A percentile compares a stretch with the other conserved stretches of the same genome.
Evolutionary conservation across 2,329 filamentous ascomycete genomes (phyloP).

Genomic region (Reticulascus tulasneorum): DNA sequence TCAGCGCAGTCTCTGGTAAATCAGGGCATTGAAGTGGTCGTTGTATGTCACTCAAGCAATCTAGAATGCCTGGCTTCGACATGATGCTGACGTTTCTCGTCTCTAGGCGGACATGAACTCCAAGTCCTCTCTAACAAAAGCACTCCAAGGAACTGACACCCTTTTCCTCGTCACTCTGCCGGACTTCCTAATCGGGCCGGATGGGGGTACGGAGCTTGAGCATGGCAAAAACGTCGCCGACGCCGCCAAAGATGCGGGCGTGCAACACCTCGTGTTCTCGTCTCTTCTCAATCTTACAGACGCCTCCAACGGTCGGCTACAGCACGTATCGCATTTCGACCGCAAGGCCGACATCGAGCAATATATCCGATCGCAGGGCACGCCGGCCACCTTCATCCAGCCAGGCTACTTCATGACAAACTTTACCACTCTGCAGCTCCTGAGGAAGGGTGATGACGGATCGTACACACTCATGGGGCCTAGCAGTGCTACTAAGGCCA

Average conservation of each 20-base stretch:
- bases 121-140: constrained; percentile 26
- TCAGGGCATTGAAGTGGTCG: constrained; percentile 39
- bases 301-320: constrained; percentile 18
- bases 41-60: constrained; percentile 18
- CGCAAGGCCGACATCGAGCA: constrained; percentile 41
- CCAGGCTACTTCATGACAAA: constrained; percentile 52
- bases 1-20: constrained; percentile 32
- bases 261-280: constrained; percentile 28
- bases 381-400: constrained; percentile 44
- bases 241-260: constrained; percentile 24
- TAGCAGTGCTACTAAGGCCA: constrained; percentile 20
- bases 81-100: background rate
- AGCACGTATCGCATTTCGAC: constrained; percentile 37
- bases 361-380: constrained; percentile 38
- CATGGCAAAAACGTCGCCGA: constrained; percentile 40
- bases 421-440: constrained; percentile 21
- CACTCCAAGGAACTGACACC: constrained; percentile 37
- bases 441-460: constrained; percentile 22
- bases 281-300: constrained; percentile 25
- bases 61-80: background rate
- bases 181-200: constrained; percentile 9
- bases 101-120: constrained; percentile 37
- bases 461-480: constrained; percentile 19
- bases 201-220: constrained; percentile 15
- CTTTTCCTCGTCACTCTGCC: constrained; percentile 32